Evolutionary conservation across 257 asterid genomes (phyloP), one percentile per base, ranked within the genome.

Genomic region (Marsdenia floribunda): DNA sequence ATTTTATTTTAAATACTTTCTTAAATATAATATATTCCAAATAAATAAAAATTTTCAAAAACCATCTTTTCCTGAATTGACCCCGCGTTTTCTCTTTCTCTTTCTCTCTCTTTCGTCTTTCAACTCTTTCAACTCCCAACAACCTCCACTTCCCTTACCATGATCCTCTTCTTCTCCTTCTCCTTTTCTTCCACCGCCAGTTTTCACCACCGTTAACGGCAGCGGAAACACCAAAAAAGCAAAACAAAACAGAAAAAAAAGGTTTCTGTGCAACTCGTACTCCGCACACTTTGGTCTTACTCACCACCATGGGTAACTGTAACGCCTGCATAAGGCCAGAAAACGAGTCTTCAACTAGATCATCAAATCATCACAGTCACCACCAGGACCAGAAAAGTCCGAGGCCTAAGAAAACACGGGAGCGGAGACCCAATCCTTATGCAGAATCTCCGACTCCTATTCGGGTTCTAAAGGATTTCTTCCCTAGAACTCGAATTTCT

Each of bases 401-500:
- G 2, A 83, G 83, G 52, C 83, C 90, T 66, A 83, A 76, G 71
- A 87, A 82, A 24, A 68, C 70, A 78, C 77, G 82, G n/a, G 90
- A 85, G 24, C 87, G 90, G 11, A 77, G 80, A 68, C 88, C 92
- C 2, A 93, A 93, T 76, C 96, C 96, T 1, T 93, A 86, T 66
- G 76, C 91, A 0, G 85, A 79, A 12, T 82, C 96, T 4, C 82
- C 90, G 0, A 77, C 92, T 6, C 83, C 97, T 64, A 81, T 93
- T 82, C 88, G 92, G 22, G 98, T 93, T 6, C 88, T 93, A 37
- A 93, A 90, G 59, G 97, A 93, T 71, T 84, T 88, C 82, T 24
- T 70, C 49, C 91, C 91, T 5, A 73, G 78, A 5, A 77, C 87
- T 26, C 80, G 80, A 64, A 93, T 93, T 76, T 90, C 98, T 66